phyloP scores from a whole-genome alignment of 139 green algal genomes.

The Closterium sp. region DNA sequence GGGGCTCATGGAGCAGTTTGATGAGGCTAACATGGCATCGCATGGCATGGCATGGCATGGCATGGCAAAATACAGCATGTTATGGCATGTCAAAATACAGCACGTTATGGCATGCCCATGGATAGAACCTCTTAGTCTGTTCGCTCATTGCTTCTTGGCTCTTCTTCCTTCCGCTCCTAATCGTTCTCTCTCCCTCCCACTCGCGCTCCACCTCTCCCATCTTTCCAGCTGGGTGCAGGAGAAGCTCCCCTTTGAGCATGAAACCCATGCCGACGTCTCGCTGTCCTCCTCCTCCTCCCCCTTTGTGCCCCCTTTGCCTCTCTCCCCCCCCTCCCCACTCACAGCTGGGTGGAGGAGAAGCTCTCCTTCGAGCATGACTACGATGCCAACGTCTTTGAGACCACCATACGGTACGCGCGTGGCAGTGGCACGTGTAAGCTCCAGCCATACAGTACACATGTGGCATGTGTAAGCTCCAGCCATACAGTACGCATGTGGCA shows the following conservation, averaged over 20 bases:
- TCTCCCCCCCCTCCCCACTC: neutral
- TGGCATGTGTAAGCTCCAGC: too few species aligned
- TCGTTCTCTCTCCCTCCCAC: neutral
- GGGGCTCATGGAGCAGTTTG: constrained; percentile 58
- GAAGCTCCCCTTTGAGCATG: constrained; percentile 55
- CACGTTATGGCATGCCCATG: too few species aligned
- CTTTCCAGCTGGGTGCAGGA: constrained; percentile 56
- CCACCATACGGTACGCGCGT: constrained; percentile 61
- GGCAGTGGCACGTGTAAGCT: too few species aligned
- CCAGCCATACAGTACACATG: too few species aligned
- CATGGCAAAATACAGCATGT: too few species aligned
- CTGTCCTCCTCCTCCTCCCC: too few species aligned
- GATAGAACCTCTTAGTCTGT: too few species aligned
- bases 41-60: too few species aligned
- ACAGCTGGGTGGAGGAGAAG: constrained; percentile 58
- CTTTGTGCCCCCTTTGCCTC: neutral
- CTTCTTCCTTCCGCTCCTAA: neutral
- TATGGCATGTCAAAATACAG: too few species aligned
- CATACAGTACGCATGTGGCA: too few species aligned
- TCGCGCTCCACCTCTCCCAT: neutral
- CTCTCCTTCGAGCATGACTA: constrained; percentile 58
- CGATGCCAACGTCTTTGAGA: constrained; percentile 64
- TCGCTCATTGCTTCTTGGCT: too few species aligned
- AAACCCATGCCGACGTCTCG: constrained; percentile 55
- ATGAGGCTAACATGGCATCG: constrained; percentile 34